Percentiles rank a stretch among this genome's conserved stretches.
phyloP scores from a whole-genome alignment of 2,329 filamentous ascomycete genomes.

The Scedosporium boydii region DNA sequence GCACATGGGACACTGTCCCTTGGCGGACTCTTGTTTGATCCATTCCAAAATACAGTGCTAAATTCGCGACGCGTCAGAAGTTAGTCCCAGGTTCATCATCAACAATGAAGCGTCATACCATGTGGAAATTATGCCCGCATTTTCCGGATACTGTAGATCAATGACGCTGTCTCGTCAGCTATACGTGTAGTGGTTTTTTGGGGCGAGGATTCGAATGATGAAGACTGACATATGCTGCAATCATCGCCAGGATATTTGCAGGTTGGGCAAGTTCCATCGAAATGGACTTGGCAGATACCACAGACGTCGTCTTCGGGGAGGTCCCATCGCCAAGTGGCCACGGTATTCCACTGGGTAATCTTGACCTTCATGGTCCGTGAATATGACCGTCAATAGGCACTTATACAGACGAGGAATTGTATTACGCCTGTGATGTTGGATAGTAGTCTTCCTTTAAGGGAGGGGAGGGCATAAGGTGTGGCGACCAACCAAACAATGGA shows the following conservation, averaged over 20 bases:
- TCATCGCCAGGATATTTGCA: conserved; percentile 98
- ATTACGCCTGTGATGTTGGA: no score
- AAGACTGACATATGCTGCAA: conserved; percentile 70
- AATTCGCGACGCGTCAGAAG: conserved; percentile 11
- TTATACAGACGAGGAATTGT: no score
- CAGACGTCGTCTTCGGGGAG: conserved; percentile 96
- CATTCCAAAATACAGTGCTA: conserved; percentile 93
- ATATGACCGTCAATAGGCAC: background rate
- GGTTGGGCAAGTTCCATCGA: conserved; percentile 93
- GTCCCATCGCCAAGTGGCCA: conserved; percentile 97
- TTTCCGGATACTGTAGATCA: conserved; percentile 69
- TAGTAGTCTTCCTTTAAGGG: no score
- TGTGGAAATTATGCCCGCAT: conserved; percentile 96
- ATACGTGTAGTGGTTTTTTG: background rate
- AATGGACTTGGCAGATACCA: conserved; percentile 95
- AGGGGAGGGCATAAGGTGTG: no score
- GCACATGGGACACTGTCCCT: conserved; percentile 96
- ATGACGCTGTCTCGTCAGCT: background rate
- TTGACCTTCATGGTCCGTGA: conserved; percentile 72
- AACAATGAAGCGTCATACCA: conserved; percentile 44
- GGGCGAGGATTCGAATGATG: background rate
- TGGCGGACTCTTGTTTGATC: conserved; percentile 90
- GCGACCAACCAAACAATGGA: no score
- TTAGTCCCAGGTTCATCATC: background rate
- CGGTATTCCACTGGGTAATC: conserved; percentile 85